Conservation (phyloP, 2,329 filamentous ascomycete species). For the Endocalyx cinctus region DNA sequence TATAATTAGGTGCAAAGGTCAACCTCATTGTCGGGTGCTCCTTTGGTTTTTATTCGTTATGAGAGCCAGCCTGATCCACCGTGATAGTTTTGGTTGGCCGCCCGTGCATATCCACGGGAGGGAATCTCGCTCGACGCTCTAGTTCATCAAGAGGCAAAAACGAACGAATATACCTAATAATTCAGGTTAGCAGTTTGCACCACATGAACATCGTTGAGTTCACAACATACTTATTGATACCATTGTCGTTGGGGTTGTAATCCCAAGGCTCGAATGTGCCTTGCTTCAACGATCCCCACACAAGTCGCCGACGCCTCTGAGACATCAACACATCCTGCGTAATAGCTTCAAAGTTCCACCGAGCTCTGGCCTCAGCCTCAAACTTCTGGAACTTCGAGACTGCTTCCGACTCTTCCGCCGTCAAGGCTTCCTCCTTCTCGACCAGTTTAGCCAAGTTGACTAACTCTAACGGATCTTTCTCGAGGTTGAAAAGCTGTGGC, state of each 20-base stretch:
- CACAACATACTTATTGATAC: conserved; percentile 54
- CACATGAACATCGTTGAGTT: conserved; percentile 20
- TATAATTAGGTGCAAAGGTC: neutral
- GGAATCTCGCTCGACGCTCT: conserved; percentile 71
- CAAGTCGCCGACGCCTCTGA: conserved; percentile 73
- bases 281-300: conserved; percentile 73
- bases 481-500: conserved; percentile 78
- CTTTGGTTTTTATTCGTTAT: conserved; percentile 32
- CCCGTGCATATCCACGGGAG: conserved; percentile 55
- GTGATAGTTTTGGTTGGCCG: conserved; percentile 40
- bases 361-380: conserved; percentile 63
- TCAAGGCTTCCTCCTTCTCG: conserved; percentile 31
- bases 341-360: conserved; percentile 79
- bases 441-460: conserved; percentile 59
- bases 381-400: conserved; percentile 59
- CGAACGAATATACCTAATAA: conserved; percentile 72
- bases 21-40: neutral
- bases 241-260: conserved; percentile 70
- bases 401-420: conserved; percentile 40
- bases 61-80: conserved; percentile 39
- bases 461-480: conserved; percentile 70
- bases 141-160: conserved; percentile 77
- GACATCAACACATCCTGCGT: conserved; percentile 69
- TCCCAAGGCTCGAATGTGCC: conserved; percentile 82
- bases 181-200: conserved; percentile 17